Percentiles rank a stretch among this genome's conserved stretches.
These are phyloP conservation scores for Aspergillus vadensis DNA, from an alignment of 2,329 filamentous ascomycete species.

Conservation along the genomic window DNA sequence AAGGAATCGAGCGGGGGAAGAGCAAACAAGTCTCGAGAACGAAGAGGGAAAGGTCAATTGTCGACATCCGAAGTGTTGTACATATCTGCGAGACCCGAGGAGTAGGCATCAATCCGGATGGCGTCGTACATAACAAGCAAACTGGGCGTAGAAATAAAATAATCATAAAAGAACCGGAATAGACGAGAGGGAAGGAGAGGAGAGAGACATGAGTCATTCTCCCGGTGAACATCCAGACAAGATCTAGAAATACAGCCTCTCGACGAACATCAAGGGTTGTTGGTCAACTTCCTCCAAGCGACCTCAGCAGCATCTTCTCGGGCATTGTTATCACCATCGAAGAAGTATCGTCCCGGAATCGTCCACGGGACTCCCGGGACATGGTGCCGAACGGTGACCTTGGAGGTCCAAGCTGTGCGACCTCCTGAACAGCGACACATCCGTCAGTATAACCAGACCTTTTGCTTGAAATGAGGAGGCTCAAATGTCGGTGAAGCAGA, in stretches of 20 bases:
- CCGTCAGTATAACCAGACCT: constrained; percentile 24
- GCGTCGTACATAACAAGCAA: constrained; percentile 17
- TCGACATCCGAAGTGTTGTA: constrained; percentile 27
- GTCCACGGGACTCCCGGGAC: constrained; percentile 26
- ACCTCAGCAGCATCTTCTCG: constrained; percentile 89
- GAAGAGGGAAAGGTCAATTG: constrained; percentile 8
- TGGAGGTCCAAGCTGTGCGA: constrained; percentile 86
- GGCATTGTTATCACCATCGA: constrained; percentile 86
- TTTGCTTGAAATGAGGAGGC: constrained; percentile 23
- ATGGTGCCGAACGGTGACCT: constrained; percentile 63
- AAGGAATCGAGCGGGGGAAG: neutral
- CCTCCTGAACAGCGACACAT: constrained; percentile 60
- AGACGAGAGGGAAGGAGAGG: constrained; percentile 14
- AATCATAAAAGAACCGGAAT: neutral
- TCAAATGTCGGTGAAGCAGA: constrained; percentile 40
- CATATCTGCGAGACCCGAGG: constrained; percentile 23
- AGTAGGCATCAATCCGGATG: constrained; percentile 27
- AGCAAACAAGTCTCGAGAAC: no score
- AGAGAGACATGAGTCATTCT: neutral
- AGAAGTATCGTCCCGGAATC: constrained; percentile 81
- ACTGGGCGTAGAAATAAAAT: neutral
- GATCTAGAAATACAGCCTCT: constrained; percentile 2
- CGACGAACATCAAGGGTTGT: neutral
- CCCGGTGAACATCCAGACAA: neutral
- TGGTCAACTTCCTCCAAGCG: constrained; percentile 51